These are phyloP conservation scores for Coccomyxa sp. DNA, from an alignment of 139 green algal species.

Conservation along the genomic window DNA sequence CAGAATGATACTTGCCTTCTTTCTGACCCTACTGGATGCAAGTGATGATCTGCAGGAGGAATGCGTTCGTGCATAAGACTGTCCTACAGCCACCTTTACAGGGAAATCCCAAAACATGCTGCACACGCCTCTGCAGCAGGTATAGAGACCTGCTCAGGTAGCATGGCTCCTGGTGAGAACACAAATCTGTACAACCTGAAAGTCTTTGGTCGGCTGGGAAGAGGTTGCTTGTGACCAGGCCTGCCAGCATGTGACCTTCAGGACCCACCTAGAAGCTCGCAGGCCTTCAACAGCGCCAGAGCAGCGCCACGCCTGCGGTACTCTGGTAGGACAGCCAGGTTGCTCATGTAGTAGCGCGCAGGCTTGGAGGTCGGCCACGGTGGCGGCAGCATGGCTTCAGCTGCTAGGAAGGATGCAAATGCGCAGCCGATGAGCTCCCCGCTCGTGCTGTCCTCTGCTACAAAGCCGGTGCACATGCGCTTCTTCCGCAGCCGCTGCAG, in stretches of 20 bases:
- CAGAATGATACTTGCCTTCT: no score
- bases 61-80: not conserved
- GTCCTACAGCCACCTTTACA: not conserved
- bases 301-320: conserved; percentile 46
- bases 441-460: conserved; percentile 13
- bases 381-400: conserved; percentile 61
- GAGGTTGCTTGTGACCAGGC: no score
- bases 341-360: conserved; percentile 53
- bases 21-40: not conserved
- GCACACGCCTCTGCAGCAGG: not conserved
- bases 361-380: conserved; percentile 60
- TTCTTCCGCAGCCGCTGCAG: not conserved
- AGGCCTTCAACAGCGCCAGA: conserved; percentile 33
- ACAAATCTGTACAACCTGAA: no score
- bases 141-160: no score
- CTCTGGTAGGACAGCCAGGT: conserved; percentile 54
- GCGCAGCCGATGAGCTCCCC: conserved; percentile 22
- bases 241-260: no score
- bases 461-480: conserved; percentile 9
- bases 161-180: no score
- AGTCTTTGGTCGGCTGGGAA: no score
- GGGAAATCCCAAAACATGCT: not conserved
- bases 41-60: not conserved
- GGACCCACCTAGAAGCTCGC: conserved; percentile 49
- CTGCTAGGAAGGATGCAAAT: conserved; percentile 29